Evolutionary conservation across 2,329 filamentous ascomycete genomes (phyloP), one percentile per base, ranked within the genome.

Genomic region (Xylariomycetidae sp.): DNA sequence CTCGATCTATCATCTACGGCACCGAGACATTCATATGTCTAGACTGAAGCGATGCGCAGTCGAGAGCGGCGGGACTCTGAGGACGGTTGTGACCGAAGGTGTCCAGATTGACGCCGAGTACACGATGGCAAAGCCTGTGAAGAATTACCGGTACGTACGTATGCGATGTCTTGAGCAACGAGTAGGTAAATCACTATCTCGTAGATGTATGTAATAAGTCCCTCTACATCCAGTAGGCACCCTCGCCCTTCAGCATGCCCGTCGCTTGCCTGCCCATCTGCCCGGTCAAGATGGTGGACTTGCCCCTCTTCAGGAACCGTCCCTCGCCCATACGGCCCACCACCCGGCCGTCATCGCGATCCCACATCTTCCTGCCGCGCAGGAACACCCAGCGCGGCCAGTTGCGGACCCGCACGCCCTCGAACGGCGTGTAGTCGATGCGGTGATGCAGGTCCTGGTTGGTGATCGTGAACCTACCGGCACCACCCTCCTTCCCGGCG

Each of bases 361-460:
- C 37, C 37, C 37, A 39, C 10, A 25, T 29, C 29, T 36, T 19
- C 18, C 28, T 23, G n/a, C 37, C 37, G 10, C 37, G 15, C 12
- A 36, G 37, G 30, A 39, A 39, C 3, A 39, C 37, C 29, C 30
- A 36, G 14, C 37, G 37, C 18, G 41, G 41, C 41, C 41, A 44
- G 24, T 44, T 44, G 16, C 34, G 33, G 10, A 44, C 35, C 25
- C 37, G 23, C 5, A 37, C 25, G 7, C 41, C 41, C 33, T 44
- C 41, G 24, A 42, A 44, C 2, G 41, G 41, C 20, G 41, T 44
- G 29, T 44, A 44, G 27, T 44, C 41, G 19, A 44, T 39, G 9
- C 30, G 20, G 25, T 44, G 41, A 22, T 44, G 41, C 16, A 44
- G 33, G 32, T 33, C 37, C 9, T 17, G 15, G 18, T 44, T 39